Conservation (phyloP, 176 grass and related monocot genomes). For the Microstegium vimineum region DNA sequence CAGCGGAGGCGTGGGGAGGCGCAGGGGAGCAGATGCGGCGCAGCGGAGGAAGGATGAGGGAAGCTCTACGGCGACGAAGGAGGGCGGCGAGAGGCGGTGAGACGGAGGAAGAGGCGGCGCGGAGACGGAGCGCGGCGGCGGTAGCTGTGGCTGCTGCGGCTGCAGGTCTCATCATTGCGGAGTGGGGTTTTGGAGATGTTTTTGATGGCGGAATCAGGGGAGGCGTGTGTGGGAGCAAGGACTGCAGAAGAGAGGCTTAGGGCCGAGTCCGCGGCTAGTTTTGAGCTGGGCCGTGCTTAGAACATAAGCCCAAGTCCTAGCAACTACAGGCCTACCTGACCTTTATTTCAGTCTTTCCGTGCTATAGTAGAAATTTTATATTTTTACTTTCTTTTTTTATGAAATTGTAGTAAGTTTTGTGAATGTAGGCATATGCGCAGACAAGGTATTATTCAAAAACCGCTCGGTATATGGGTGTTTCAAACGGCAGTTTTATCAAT, state of each 20-base stretch:
- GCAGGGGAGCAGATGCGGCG: slow-evolving; percentile 26
- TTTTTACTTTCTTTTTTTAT: not conserved
- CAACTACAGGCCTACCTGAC: no score
- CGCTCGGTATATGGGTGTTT: not conserved
- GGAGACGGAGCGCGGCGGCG: slow-evolving; percentile 33
- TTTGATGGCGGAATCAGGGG: not conserved
- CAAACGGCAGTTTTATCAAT: no score
- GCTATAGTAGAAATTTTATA: not conserved
- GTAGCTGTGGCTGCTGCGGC: slow-evolving; percentile 39
- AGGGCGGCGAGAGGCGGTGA: not conserved
- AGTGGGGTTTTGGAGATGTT: slow-evolving; percentile 29
- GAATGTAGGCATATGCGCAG: no score
- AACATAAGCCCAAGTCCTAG: not conserved
- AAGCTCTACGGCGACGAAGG: not conserved
- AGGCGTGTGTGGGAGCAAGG: no score
- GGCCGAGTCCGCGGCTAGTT: not conserved
- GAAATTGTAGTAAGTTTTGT: not conserved
- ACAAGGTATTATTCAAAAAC: not conserved
- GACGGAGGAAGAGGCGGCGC: not conserved
- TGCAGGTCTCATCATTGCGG: slow-evolving; percentile 48
- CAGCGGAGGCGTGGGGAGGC: not conserved
- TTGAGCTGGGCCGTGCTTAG: not conserved
- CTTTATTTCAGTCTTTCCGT: not conserved
- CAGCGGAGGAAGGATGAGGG: slow-evolving; percentile 13
- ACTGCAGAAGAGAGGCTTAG: no score